A percentile compares a stretch with the other conserved stretches of the same genome.
These are phyloP conservation scores for Gnomoniopsis smithogilvyi DNA, from an alignment of 2,329 filamentous ascomycete genomes.

Conservation along the genomic window DNA sequence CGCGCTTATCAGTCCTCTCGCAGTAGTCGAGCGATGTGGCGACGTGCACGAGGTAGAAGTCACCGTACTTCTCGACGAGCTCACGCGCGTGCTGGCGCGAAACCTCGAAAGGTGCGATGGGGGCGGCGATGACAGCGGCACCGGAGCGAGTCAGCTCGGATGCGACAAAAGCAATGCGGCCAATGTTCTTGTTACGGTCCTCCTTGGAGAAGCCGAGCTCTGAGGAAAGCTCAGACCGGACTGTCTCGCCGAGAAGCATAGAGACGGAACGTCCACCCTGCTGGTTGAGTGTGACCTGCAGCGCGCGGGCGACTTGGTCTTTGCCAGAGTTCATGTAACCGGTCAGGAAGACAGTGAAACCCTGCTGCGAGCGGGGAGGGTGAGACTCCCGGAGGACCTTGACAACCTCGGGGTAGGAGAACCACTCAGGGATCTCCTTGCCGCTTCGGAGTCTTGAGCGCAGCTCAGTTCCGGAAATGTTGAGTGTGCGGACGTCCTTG, in stretches of 20 bases:
- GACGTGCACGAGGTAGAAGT: constrained; percentile 94
- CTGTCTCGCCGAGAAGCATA: constrained; percentile 91
- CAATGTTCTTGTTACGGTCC: constrained; percentile 93
- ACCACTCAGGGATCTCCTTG: constrained; percentile 97
- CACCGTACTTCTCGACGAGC: constrained; percentile 80
- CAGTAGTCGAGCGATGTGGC: constrained; percentile 88
- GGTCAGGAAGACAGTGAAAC: constrained; percentile 97
- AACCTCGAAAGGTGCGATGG: constrained; percentile 88
- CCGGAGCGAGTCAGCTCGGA: constrained; percentile 91
- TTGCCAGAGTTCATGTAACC: constrained; percentile 97
- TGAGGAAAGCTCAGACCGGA: constrained; percentile 86
- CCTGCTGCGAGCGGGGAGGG: constrained; percentile 84
- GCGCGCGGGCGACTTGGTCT: constrained; percentile 89
- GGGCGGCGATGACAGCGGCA: constrained; percentile 91
- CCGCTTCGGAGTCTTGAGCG: constrained; percentile 87
- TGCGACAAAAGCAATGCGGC: constrained; percentile 93
- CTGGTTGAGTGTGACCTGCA: constrained; percentile 97
- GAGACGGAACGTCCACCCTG: constrained; percentile 94
- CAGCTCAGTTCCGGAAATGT: constrained; percentile 88
- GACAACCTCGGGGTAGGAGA: constrained; percentile 99
- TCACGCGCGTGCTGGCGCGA: constrained; percentile 76
- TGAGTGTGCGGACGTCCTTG: constrained; percentile 77
- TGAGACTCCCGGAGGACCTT: constrained; percentile 94
- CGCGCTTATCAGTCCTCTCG: constrained; percentile 92
- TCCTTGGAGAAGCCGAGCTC: constrained; percentile 93